Conservation (phyloP, 164 flowering plant genomes). For the Annona squamosa region DNA sequence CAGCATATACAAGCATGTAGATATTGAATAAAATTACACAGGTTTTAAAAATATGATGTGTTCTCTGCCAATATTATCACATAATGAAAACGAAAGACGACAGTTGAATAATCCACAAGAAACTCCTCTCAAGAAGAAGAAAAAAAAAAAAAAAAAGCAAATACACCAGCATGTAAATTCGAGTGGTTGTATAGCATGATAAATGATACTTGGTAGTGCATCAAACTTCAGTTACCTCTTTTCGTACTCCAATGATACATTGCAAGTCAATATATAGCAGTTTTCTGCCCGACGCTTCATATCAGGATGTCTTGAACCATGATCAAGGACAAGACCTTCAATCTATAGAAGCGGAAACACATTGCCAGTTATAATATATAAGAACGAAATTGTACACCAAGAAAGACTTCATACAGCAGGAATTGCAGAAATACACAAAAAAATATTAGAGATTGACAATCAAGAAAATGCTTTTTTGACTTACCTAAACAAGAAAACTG, state of each 20-base stretch:
- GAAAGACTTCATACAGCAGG: no score
- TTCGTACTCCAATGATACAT: conserved; percentile 95
- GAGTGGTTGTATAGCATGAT: no score
- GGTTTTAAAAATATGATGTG: neutral
- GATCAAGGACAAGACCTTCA: conserved; percentile 99
- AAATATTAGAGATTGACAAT: neutral
- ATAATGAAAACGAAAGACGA: neutral
- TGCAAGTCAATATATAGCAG: conserved; percentile 83
- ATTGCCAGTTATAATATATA: neutral
- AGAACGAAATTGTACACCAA: neutral
- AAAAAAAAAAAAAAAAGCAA: neutral
- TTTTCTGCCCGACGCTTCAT: conserved; percentile 97
- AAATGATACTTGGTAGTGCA: no score
- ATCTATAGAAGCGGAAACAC: conserved; percentile 40
- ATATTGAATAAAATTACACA: neutral
- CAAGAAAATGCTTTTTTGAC: neutral
- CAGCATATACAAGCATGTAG: no score
- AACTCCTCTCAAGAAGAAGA: neutral
- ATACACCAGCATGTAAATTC: neutral
- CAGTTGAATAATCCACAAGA: neutral
- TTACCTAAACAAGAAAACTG: neutral
- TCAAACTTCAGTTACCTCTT: conserved; percentile 53
- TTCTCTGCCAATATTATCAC: neutral
- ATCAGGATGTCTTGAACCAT: conserved; percentile 99
- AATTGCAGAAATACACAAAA: neutral